phyloP scores from a whole-genome alignment of 495 filamentous ascomycete genomes.

The Daldinia childiae region DNA sequence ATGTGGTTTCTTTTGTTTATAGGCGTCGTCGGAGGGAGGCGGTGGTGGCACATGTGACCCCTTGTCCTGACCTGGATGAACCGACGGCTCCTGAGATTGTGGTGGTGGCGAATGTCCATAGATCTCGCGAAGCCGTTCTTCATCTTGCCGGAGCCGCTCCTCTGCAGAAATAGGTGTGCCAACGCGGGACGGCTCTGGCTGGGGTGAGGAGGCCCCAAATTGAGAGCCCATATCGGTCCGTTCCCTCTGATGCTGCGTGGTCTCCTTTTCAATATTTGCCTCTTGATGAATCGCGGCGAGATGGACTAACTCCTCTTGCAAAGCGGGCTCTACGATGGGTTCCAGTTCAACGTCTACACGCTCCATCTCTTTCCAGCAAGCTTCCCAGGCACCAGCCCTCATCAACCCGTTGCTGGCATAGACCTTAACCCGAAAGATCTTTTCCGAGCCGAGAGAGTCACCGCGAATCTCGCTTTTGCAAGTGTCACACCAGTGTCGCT shows the following conservation, averaged over 20 bases:
- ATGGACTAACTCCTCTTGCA: conserved; percentile 57
- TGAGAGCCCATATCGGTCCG: conserved; percentile 28
- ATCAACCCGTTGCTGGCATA: conserved; percentile 95
- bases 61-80: conserved; percentile 37
- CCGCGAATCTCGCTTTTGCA: conserved; percentile 63
- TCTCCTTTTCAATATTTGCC: conserved; percentile 43
- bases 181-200: conserved; percentile 20
- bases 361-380: conserved; percentile 97
- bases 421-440: conserved; percentile 84
- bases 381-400: conserved; percentile 89
- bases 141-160: conserved; percentile 55
- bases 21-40: conserved; percentile 36
- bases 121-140: conserved; percentile 62
- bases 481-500: conserved; percentile 68
- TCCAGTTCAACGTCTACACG: conserved; percentile 92
- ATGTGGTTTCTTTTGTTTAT: conserved; percentile 25
- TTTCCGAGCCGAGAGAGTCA: conserved; percentile 54
- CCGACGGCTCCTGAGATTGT: conserved; percentile 30
- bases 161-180: conserved; percentile 24
- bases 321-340: conserved; percentile 59
- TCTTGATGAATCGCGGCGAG: conserved; percentile 50
- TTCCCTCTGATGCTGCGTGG: conserved; percentile 40
- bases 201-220: conserved; percentile 15
- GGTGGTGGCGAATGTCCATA: conserved; percentile 57
- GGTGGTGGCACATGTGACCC: conserved; percentile 44